phyloP scores from a whole-genome alignment of 2,329 filamentous ascomycete species.

The Talaromyces albobiverticillius region DNA sequence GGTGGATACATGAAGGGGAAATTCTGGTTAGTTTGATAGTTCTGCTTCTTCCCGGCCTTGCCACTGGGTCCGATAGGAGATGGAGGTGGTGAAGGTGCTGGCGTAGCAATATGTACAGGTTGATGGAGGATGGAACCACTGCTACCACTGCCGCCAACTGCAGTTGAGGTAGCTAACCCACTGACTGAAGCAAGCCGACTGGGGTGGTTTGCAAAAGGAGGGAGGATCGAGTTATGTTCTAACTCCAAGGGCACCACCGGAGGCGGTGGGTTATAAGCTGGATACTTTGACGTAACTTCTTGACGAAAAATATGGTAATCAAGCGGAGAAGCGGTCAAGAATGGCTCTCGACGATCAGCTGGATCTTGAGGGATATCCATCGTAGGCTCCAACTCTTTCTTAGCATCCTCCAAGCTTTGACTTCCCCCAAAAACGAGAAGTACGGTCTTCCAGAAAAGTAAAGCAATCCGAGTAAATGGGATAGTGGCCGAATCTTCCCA shows the following conservation, averaged over 20 bases:
- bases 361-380: constrained; percentile 47
- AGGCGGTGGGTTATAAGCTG: constrained; percentile 86
- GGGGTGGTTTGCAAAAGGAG: constrained; percentile 74
- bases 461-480: constrained; percentile 60
- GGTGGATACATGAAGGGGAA: constrained; percentile 98
- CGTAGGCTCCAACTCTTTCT: constrained; percentile 60
- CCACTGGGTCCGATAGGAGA: constrained; percentile 79
- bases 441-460: constrained; percentile 89
- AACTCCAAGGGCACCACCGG: constrained; percentile 80
- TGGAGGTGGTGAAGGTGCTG: constrained; percentile 90
- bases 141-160: constrained; percentile 44
- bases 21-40: constrained; percentile 98
- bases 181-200: constrained; percentile 59
- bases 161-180: constrained; percentile 59
- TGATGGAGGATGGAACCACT: constrained; percentile 81
- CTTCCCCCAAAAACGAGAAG: constrained; percentile 81
- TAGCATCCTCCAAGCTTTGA: constrained; percentile 68
- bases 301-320: constrained; percentile 97
- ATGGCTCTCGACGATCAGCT: constrained; percentile 62
- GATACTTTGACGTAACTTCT: constrained; percentile 97
- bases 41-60: constrained; percentile 96
- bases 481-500: constrained; percentile 62
- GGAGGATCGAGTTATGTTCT: constrained; percentile 86
- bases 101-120: constrained; percentile 97
- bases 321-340: constrained; percentile 87